Evolutionary conservation across 352 stramenopile species (phyloP), one percentile per base, ranked within the genome.

Genomic region (Globisporangium irregulare): DNA sequence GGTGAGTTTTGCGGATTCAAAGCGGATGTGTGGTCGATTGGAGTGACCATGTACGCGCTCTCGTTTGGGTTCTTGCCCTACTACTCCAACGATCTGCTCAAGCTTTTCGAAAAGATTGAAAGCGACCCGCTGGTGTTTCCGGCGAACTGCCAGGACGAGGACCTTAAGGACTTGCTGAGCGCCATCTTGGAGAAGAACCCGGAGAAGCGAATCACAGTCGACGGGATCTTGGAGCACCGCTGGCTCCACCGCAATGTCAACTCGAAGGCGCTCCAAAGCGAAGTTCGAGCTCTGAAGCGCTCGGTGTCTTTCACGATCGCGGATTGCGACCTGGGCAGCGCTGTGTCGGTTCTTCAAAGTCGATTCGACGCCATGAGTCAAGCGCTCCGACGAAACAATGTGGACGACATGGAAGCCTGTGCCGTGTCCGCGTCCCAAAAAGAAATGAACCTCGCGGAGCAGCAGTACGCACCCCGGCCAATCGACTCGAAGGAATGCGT

Each of bases 91-190:
- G 93, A 97, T 68, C 89, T 95, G 9, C 75, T 84, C 7, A 73
- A 84, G 43, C 72, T 98, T 8, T 98, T 98, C 74, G 90, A 97
- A 25, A 94, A 97, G 57, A 97, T 97, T 59, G 82, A 95, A 53
- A 72, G 69, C 1, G 84, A 89, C 25, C 68, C 76, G 1, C 29
- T 92, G 3, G 68, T 75, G 6, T 92, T 91, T 46, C 82, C 84
- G 9, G 12, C 74, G 0, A 74, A 25, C 2, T 88, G 78, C 38
- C 67, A 74, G 34, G 80, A 88, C 41, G 74, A 78, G 1, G 79
- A 89, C n/a, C 63, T 86, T 0, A 88, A 85, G 38, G 82, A 96
- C 55, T 71, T 97, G 56, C 71, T 97, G 8, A 50, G 59, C 10
- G 51, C 51, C 0, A 91, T 97, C 9, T 73, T 98, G 6, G 80